Evolutionary conservation across 2,329 filamentous ascomycete species (phyloP), one percentile per base, ranked within the genome.

Genomic region (Talaromyces sp.): DNA sequence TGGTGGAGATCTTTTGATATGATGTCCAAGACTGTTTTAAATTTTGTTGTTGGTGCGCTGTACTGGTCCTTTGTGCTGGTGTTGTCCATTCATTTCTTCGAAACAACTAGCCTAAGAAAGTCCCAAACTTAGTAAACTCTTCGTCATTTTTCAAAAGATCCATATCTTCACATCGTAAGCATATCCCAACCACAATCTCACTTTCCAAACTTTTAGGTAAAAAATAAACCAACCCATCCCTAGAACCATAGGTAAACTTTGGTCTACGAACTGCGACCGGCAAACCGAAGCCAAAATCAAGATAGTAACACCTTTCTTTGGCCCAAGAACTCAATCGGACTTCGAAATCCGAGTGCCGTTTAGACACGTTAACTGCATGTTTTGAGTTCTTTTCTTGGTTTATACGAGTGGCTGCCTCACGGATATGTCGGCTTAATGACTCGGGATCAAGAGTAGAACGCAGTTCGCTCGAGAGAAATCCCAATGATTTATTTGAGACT

Each of bases 261-360:
- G 84, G 84, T 57, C 84, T 73, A 0, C 83, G 73, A 24, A 86
- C 83, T 0, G 75, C 76, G 63, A 78, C 78, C 0, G 84, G 82
- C 19, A 68, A 74, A 0, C 84, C 84, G 2, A 86, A 67, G 0
- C 78, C 79, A 1, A 87, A 87, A 52, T 85, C 81, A 6, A 82
- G 72, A 0, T 77, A 72, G 67, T 82, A 83, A 16, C 74, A 76
- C 3, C 78, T 72, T 2, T 83, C 70, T 60, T 83, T 82, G 0
- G 79, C 78, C 85, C 84, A 87, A 0, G 84, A 87, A 65, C 82
- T 86, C 6, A 87, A 66, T 76, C 82, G 81, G 3, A 87, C 72
- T 45, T 85, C 83, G 0, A 70, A 71, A 0, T 77, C 71, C 0
- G 75, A 67, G 35, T 82, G 75, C 2, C 82, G 62, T 3, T 68